Evolutionary conservation across 1,139 yeast species (phyloP).

Genomic region (Kurtzmaniella quercitrusa): DNA sequence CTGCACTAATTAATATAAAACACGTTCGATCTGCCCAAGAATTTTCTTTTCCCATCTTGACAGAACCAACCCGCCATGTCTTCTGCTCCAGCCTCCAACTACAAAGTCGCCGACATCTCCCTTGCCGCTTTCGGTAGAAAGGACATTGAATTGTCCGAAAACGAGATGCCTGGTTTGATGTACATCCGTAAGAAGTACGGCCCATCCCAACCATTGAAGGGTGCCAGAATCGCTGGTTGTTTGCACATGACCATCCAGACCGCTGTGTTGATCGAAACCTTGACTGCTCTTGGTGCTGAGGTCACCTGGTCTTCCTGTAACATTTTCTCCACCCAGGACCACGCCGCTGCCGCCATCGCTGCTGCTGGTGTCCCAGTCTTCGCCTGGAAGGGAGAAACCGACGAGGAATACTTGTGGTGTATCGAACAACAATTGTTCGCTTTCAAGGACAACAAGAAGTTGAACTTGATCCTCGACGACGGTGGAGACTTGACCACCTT

Average conservation of each 20-base stretch:
- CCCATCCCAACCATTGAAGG: conserved; percentile 89
- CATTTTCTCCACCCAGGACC: conserved; percentile 99
- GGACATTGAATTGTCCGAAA: conserved; percentile 98
- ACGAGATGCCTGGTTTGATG: conserved; percentile 99
- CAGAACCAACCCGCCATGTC: conserved; percentile 16
- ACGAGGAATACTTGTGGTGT: conserved; percentile 99
- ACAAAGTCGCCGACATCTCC: conserved; percentile 97
- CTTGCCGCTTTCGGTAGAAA: conserved; percentile 99
- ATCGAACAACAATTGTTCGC: conserved; percentile 98
- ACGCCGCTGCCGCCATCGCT: conserved; percentile 99
- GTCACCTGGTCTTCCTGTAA: conserved; percentile 99
- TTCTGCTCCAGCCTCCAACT: conserved; percentile 45
- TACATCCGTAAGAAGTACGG: conserved; percentile 95
- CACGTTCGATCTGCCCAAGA: conserved; percentile 1
- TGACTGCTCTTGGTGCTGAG: conserved; percentile 98
- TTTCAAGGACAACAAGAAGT: conserved; percentile 93
- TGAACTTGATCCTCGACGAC: conserved; percentile 97
- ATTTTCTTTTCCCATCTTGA: conserved; percentile 2
- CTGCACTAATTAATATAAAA: conserved; percentile 1
- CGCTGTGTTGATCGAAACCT: conserved; percentile 97
- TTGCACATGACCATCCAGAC: conserved; percentile 99
- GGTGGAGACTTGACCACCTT: conserved; percentile 99
- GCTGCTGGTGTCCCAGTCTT: conserved; percentile 99
- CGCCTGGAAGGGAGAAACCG: conserved; percentile 99
- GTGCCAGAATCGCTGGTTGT: conserved; percentile 99